phyloP scores from a whole-genome alignment of 306 rosid genomes.

The Sesbania bispinosa region DNA sequence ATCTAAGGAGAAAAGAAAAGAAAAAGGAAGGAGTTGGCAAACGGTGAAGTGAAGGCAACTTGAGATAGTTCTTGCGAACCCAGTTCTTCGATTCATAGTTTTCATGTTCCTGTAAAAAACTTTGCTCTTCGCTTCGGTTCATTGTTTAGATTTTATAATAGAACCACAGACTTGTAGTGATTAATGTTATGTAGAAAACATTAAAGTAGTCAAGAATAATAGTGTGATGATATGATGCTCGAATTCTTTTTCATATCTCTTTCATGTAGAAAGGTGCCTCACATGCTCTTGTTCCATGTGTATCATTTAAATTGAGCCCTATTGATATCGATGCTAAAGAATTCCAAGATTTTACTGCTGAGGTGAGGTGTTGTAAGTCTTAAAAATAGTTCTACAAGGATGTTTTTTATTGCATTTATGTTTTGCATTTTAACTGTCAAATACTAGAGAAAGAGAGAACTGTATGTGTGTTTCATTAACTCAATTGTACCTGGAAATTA shows the following conservation, averaged over 20 bases:
- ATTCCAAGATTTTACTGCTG: slow-evolving; percentile 58
- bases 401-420: slow-evolving; percentile 19
- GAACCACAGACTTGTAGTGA: too few relatives aligned
- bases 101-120: too few relatives aligned
- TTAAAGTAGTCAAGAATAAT: too few relatives aligned
- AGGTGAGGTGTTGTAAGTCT: slow-evolving; percentile 55
- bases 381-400: background rate
- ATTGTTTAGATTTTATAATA: too few relatives aligned
- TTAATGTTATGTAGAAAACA: too few relatives aligned
- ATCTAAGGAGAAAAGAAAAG: too few relatives aligned
- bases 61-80: too few relatives aligned
- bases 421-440: slow-evolving; percentile 9
- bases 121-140: too few relatives aligned
- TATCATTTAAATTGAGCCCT: slow-evolving; percentile 71
- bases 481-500: slow-evolving; percentile 9
- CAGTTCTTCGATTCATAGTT: too few relatives aligned
- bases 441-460: slow-evolving; percentile 12
- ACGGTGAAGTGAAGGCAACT: too few relatives aligned
- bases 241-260: too few relatives aligned
- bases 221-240: slow-evolving; percentile 22
- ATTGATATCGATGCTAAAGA: slow-evolving; percentile 67
- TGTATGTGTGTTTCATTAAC: slow-evolving; percentile 4
- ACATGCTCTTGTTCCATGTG: slow-evolving; percentile 71
- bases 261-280: slow-evolving; percentile 94
- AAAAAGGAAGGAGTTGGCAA: too few relatives aligned